These are phyloP conservation scores for Suillus decipiens DNA, from an alignment of 768 basidiomycete species.

Conservation along the genomic window DNA sequence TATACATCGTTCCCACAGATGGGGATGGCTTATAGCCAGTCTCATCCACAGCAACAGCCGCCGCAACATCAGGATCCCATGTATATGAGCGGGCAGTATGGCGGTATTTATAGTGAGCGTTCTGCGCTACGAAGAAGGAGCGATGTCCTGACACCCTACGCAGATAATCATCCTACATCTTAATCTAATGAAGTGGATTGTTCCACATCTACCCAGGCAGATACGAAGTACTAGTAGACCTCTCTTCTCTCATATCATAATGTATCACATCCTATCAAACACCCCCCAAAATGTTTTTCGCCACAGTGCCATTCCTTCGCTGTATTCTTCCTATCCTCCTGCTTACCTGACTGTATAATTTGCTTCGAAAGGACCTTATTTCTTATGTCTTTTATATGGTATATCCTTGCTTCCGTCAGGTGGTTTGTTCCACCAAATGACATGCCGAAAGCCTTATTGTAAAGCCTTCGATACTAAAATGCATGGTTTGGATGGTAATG, in stretches of 20 bases:
- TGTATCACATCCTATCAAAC: slow-evolving; percentile 5
- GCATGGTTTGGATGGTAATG: neutral
- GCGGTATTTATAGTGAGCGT: slow-evolving; percentile 30
- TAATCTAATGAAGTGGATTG: slow-evolving; percentile 6
- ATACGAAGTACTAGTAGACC: neutral
- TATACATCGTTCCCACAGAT: slow-evolving; percentile 54
- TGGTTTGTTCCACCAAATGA: neutral
- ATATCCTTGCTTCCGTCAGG: neutral
- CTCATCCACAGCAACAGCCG: slow-evolving; percentile 12
- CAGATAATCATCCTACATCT: slow-evolving; percentile 11
- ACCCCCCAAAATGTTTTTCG: neutral
- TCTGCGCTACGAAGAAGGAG: neutral
- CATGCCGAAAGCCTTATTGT: neutral
- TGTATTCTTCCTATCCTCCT: neutral
- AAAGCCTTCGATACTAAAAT: neutral
- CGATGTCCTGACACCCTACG: neutral
- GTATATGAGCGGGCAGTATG: slow-evolving; percentile 28
- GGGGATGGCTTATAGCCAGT: slow-evolving; percentile 39
- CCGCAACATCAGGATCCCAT: slow-evolving; percentile 20
- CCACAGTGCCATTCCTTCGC: neutral
- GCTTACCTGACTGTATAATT: neutral
- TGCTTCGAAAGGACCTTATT: neutral
- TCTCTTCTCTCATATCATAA: neutral
- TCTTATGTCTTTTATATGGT: slow-evolving; percentile 4
- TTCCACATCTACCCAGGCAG: neutral